Evolutionary conservation across 163 green algal genomes (phyloP).

Genomic region (Chlorella variabilis): DNA sequence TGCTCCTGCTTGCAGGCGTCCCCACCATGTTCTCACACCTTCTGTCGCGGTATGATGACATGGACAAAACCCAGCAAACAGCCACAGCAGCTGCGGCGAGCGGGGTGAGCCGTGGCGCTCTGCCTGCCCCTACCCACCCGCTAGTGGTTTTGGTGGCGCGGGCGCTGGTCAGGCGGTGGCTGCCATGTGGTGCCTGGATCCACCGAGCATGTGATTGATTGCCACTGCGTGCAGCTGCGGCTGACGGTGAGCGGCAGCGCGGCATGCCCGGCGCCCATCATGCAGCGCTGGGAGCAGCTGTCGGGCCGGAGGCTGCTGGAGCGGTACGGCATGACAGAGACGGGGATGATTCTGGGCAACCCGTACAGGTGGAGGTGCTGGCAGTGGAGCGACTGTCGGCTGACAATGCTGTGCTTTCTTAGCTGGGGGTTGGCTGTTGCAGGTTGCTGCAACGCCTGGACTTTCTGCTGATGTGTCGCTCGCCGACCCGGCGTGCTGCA

Average conservation of each 20-base stretch:
- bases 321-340: slow-evolving; percentile 98
- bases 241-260: slow-evolving; percentile 89
- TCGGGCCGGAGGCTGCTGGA: slow-evolving; percentile 74
- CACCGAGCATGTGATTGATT: too few relatives aligned
- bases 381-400: not conserved
- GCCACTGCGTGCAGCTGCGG: slow-evolving; percentile 52
- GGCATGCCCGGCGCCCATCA: slow-evolving; percentile 84
- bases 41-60: slow-evolving; percentile 70
- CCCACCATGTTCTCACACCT: slow-evolving; percentile 97
- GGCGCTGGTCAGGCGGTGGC: too few relatives aligned
- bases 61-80: slow-evolving; percentile 54
- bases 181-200: too few relatives aligned
- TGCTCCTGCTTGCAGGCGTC: slow-evolving; percentile 55
- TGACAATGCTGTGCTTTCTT: not conserved
- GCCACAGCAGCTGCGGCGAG: slow-evolving; percentile 12
- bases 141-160: too few relatives aligned
- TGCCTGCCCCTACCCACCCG: too few relatives aligned
- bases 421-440: too few relatives aligned
- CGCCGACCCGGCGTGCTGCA: not conserved
- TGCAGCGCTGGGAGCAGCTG: slow-evolving; percentile 80
- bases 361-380: slow-evolving; percentile 75
- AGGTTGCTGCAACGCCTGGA: too few relatives aligned
- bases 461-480: too few relatives aligned
- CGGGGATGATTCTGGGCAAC: slow-evolving; percentile 91
- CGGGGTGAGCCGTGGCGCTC: slow-evolving; percentile 6